Percentiles rank a stretch among this genome's conserved stretches.
phyloP scores from a whole-genome alignment of 106 monocot species.

The Dioscorea alata region DNA sequence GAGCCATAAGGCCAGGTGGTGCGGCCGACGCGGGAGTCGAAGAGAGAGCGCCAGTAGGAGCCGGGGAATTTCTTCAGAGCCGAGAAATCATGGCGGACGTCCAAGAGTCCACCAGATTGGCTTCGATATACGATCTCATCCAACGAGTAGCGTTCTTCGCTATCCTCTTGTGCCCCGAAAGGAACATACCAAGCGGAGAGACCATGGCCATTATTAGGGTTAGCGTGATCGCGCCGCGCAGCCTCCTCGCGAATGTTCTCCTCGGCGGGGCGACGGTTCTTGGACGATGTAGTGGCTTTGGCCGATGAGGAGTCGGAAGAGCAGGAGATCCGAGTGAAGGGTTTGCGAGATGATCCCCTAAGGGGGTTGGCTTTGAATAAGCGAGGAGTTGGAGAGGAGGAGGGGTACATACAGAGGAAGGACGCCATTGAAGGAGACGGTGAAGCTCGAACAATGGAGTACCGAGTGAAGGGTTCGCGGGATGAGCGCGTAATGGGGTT shows the following conservation, averaged over 20 bases:
- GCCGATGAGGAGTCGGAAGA: background rate
- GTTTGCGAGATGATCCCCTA: background rate
- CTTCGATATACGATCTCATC: conserved; percentile 90
- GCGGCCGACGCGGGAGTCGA: conserved; percentile 77
- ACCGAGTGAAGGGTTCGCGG: background rate
- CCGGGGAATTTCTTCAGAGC: conserved; percentile 66
- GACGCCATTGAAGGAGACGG: background rate
- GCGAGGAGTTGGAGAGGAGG: background rate
- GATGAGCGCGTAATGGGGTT: too few relatives aligned
- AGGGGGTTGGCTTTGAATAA: background rate
- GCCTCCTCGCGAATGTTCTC: conserved; percentile 93
- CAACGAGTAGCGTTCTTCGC: conserved; percentile 66
- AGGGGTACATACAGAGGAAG: background rate
- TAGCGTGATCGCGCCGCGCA: conserved; percentile 28
- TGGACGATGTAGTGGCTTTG: background rate
- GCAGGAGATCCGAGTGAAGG: background rate
- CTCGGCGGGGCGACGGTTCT: conserved; percentile 58
- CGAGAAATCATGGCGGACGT: conserved; percentile 72
- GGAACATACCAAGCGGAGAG: conserved; percentile 72
- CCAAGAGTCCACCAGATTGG: conserved; percentile 77
- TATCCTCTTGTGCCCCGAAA: conserved; percentile 18
- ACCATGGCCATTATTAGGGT: conserved; percentile 19
- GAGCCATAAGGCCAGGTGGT: conserved; percentile 96
- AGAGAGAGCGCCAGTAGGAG: conserved; percentile 71
- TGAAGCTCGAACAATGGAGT: background rate